Conservation (phyloP, 257 asterid genomes). For the Fraxinus pennsylvanica region DNA sequence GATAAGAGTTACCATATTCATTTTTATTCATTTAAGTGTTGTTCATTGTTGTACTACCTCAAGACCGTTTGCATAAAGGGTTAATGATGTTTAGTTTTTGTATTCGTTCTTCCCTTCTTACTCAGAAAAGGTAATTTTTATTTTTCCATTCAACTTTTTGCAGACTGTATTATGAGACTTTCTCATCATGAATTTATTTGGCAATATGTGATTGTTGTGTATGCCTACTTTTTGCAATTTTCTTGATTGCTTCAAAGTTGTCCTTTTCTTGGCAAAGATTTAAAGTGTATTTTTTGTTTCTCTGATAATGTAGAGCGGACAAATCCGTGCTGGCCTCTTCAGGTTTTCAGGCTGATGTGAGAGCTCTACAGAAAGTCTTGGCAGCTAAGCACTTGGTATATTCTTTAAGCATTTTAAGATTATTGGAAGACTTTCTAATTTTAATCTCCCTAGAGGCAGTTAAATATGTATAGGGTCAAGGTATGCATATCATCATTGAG, state of each 20-base stretch:
- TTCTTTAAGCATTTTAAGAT: neutral
- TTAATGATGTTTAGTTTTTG: neutral
- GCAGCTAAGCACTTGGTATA: slow-evolving; percentile 58
- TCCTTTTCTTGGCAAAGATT: neutral
- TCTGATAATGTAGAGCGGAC: slow-evolving; percentile 63
- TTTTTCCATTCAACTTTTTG: neutral
- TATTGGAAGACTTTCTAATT: neutral
- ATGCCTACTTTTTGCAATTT: neutral
- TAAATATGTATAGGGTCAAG: neutral
- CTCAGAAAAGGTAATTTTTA: neutral
- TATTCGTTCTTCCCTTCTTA: neutral
- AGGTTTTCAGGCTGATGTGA: slow-evolving; percentile 96
- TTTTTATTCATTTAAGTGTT: neutral
- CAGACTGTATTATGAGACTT: neutral
- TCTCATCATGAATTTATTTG: neutral
- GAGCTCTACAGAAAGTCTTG: slow-evolving; percentile 86
- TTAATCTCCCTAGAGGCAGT: neutral
- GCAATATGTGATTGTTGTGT: slow-evolving; percentile 4
- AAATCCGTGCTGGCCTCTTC: slow-evolving; percentile 90
- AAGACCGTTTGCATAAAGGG: neutral
- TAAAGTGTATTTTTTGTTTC: slow-evolving; percentile 3
- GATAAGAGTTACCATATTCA: neutral
- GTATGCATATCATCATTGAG: neutral
- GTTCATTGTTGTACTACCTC: neutral
- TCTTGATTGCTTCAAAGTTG: neutral